A percentile compares a stretch with the other conserved stretches of the same genome.
Evolutionary conservation across 2,329 filamentous ascomycete species (phyloP).

Genomic region (Fusarium redolens): DNA sequence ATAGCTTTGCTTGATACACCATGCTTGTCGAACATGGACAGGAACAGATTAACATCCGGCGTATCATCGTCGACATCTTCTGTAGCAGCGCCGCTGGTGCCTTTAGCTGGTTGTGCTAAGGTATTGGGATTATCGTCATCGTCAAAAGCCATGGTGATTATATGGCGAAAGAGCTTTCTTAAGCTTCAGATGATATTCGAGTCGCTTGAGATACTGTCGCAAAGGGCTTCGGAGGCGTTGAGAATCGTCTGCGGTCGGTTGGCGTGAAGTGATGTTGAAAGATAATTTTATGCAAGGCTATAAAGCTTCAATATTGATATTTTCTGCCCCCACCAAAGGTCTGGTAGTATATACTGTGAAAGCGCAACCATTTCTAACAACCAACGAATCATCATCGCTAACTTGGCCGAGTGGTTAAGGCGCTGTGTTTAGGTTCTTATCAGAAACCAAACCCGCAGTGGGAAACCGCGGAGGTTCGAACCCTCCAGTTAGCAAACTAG

Average conservation of each 20-base stretch:
- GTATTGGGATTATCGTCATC: slow-evolving; percentile 56
- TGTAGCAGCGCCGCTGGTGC: slow-evolving; percentile 45
- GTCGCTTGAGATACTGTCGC: background rate
- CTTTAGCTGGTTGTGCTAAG: slow-evolving; percentile 28
- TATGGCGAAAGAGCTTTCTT: background rate
- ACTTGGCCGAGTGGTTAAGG: slow-evolving; percentile 43
- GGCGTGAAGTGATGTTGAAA: slow-evolving; percentile 19
- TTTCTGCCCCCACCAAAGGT: background rate
- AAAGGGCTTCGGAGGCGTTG: background rate
- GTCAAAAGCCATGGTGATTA: slow-evolving; percentile 55
- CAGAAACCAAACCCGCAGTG: slow-evolving; percentile 41
- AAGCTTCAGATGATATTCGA: background rate
- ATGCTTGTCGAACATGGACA: slow-evolving; percentile 62
- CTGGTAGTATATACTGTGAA: rapidly evolving
- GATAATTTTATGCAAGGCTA: slow-evolving; percentile 37
- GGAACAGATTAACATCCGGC: slow-evolving; percentile 85
- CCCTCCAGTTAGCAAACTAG: slow-evolving; percentile 39
- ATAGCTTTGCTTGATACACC: slow-evolving; percentile 72
- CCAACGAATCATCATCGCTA: slow-evolving; percentile 37
- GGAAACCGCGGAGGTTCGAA: slow-evolving; percentile 43
- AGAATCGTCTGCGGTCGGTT: background rate
- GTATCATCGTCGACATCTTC: slow-evolving; percentile 81
- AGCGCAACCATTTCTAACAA: rapidly evolving
- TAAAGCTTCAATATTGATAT: slow-evolving; percentile 29
- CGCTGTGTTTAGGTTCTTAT: slow-evolving; percentile 42